Percentiles rank a stretch among this genome's conserved stretches.
These are phyloP conservation scores for Tolypocladium ovalisporum DNA, from an alignment of 2,329 filamentous ascomycete genomes.

Conservation along the genomic window DNA sequence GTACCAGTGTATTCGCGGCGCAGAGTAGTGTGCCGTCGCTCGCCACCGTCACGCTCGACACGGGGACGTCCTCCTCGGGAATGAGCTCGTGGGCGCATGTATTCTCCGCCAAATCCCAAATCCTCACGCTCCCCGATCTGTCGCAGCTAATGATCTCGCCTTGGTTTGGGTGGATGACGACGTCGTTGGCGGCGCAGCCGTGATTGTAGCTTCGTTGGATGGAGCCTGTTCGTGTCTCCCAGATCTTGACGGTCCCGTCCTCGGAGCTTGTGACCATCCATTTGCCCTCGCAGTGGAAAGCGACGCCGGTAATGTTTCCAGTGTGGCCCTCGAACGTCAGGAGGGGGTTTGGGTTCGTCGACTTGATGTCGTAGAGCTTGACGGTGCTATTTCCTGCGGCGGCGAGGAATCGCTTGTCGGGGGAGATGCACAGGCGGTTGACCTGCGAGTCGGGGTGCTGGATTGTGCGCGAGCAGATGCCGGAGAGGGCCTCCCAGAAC, in stretches of 20 bases:
- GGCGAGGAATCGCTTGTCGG: constrained; percentile 91
- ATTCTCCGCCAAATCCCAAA: constrained; percentile 96
- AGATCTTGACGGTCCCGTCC: constrained; percentile 93
- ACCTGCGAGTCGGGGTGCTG: constrained; percentile 98
- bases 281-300: constrained; percentile 97
- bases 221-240: constrained; percentile 78
- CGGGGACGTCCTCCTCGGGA: constrained; percentile 87
- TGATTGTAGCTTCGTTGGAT: constrained; percentile 92
- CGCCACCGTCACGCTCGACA: constrained; percentile 90
- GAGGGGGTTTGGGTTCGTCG: constrained; percentile 87
- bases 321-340: constrained; percentile 94
- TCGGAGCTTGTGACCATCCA: constrained; percentile 99
- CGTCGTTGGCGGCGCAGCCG: constrained; percentile 83
- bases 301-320: constrained; percentile 89
- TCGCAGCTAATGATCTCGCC: constrained; percentile 97
- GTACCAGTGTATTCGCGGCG: constrained; percentile 81
- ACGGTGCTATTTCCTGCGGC: constrained; percentile 73
- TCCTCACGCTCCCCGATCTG: constrained; percentile 78
- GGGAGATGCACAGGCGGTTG: constrained; percentile 95
- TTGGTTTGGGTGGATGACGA: constrained; percentile 99
- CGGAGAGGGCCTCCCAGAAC: constrained; percentile 97
- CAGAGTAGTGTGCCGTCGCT: constrained; percentile 88
- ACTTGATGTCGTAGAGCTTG: constrained; percentile 98
- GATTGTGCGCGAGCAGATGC: constrained; percentile 95
- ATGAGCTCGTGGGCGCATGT: constrained; percentile 94